Percentiles rank a stretch among this genome's conserved stretches.
Conservation (phyloP, 2,329 filamentous ascomycete genomes). For the Colletotrichum lentis region DNA sequence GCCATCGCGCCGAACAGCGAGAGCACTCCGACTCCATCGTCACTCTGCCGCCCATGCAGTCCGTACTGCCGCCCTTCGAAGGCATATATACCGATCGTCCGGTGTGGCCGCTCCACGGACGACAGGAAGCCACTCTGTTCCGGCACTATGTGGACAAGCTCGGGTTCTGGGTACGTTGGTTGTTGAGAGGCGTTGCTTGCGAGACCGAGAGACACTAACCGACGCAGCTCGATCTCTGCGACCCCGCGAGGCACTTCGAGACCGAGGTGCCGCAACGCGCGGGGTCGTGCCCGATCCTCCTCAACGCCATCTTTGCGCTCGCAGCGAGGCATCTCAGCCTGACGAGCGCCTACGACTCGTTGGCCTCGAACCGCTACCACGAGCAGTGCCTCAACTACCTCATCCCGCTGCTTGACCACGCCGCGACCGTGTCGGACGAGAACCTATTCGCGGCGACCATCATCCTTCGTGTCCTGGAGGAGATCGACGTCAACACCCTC, state of each 20-base stretch:
- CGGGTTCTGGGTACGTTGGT: conserved; percentile 47
- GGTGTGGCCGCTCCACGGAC: conserved; percentile 44
- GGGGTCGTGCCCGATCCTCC: conserved; percentile 58
- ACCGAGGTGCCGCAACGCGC: conserved; percentile 62
- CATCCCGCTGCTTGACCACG: conserved; percentile 56
- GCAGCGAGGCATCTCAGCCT: conserved; percentile 63
- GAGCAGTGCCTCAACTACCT: conserved; percentile 61
- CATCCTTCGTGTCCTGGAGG: conserved; percentile 65
- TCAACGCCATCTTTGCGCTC: conserved; percentile 66
- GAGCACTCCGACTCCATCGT: conserved; percentile 24
- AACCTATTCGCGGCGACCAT: conserved; percentile 64
- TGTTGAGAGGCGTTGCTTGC: neutral
- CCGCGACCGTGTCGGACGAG: conserved; percentile 55
- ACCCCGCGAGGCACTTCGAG: conserved; percentile 58
- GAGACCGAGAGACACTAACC: conserved; percentile 11
- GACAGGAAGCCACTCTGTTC: conserved; percentile 47
- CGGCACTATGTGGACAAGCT: conserved; percentile 49
- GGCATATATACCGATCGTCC: conserved; percentile 38
- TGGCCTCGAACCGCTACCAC: conserved; percentile 62
- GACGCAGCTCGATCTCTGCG: conserved; percentile 54
- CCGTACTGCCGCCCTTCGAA: conserved; percentile 36
- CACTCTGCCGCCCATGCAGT: conserved; percentile 24
- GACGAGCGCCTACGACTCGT: conserved; percentile 56
- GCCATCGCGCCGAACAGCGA: conserved; percentile 8
- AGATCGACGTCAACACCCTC: conserved; percentile 55